Evolutionary conservation across 2,329 filamentous ascomycete genomes (phyloP), one percentile per base, ranked within the genome.

Genomic region (Lasiodiplodia sp.): DNA sequence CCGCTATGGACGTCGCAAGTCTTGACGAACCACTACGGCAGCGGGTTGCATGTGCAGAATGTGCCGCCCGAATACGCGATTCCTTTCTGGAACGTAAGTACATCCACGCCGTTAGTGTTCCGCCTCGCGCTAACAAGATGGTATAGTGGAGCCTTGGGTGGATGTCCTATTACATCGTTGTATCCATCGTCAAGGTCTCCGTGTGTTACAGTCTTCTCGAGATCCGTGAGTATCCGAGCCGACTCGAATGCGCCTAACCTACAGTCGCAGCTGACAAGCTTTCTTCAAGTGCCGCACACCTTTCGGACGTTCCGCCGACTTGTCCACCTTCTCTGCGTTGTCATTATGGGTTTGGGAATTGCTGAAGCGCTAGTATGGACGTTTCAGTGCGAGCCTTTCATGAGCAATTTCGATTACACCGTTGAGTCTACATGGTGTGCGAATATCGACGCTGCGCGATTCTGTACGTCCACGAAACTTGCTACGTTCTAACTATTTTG

Each of bases 191-290:
- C 49, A 68, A 68, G 28, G 58, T 68, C 37, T 68, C 67, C 23
- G 52, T 68, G 58, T 68, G 67, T 31, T 68, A 68, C 51, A 64
- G 67, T 38, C 37, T 65, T 28, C 58, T 68, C n/a, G 67, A 68
- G 14, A 68, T 68, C 12, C 21, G 67, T 68, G 40, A 34, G 60
- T 64, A 52, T 37, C 28, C 28, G 18, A 21, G 4, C 12, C 5
- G 1, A 12, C 2, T 25, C 2, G 16, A 18, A n/a, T 16, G n/a
- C 31, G n/a, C 38, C 25, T 16, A 12, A 5, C 16, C 5, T 63
- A 4, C 31, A 21, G 28, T 10, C 31, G 31, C n/a, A n/a, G n/a
- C 28, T 38, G 7, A 18, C 47, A 23, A 23, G 18, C 4, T n/a
- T 21, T 16, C 6, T 18, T 34, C 18, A 37, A 68, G 67, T 68